A percentile compares a stretch with the other conserved stretches of the same genome.
phyloP scores from a whole-genome alignment of 2,329 filamentous ascomycete genomes.

The Pseudogymnoascus sp. region DNA sequence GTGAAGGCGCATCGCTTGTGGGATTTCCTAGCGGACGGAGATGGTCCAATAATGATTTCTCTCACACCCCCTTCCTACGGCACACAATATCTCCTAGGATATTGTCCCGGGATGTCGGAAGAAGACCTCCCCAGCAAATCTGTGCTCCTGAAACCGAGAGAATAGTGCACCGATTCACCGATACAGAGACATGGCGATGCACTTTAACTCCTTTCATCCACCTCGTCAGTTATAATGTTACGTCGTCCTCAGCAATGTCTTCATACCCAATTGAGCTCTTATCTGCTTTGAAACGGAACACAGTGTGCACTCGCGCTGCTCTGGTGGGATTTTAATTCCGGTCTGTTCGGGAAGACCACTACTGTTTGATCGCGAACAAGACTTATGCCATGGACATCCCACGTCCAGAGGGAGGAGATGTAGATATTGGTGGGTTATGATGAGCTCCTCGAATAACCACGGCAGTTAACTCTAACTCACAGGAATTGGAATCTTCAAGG shows the following conservation, averaged over 20 bases:
- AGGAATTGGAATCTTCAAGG: slow-evolving; percentile 3
- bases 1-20: neutral
- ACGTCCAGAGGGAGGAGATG: neutral
- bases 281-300: neutral
- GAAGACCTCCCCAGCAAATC: neutral
- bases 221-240: neutral
- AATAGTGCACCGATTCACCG: neutral
- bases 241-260: neutral
- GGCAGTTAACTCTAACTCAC: neutral
- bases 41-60: neutral
- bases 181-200: neutral
- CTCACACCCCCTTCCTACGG: neutral
- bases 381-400: neutral
- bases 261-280: neutral
- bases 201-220: neutral
- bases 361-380: neutral
- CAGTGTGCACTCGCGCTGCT: neutral
- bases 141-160: neutral
- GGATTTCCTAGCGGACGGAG: neutral
- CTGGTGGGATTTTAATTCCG: neutral
- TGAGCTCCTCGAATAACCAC: neutral
- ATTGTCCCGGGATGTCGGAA: neutral
- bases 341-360: neutral
- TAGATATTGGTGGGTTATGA: slow-evolving; percentile 5
- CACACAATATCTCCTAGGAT: neutral